These are phyloP conservation scores for Saccharomycopsis fodiens DNA, from an alignment of 805 yeast genomes.

Conservation along the genomic window DNA sequence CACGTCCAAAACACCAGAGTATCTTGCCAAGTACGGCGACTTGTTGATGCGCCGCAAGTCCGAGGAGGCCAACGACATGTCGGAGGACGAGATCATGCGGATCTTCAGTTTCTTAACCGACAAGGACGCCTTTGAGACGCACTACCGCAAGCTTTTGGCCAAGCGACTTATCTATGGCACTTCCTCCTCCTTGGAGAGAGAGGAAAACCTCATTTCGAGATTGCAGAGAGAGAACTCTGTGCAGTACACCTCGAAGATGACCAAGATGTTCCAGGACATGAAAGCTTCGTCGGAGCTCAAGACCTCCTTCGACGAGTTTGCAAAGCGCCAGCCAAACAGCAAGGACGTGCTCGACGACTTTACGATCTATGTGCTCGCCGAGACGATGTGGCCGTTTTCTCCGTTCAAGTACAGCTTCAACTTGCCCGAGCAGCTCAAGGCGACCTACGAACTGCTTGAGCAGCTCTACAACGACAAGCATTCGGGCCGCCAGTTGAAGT, in stretches of 20 bases:
- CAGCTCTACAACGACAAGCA: constrained; percentile 68
- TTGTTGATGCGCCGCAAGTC: constrained; percentile 68
- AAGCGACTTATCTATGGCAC: constrained; percentile 83
- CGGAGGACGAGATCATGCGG: constrained; percentile 77
- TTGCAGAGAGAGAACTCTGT: constrained; percentile 83
- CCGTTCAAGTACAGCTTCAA: constrained; percentile 36
- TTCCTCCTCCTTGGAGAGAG: constrained; percentile 73
- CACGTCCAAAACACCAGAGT: constrained; percentile 81
- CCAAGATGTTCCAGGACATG: constrained; percentile 95
- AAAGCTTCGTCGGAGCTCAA: constrained; percentile 74
- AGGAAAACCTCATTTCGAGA: constrained; percentile 75
- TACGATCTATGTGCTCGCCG: constrained; percentile 74
- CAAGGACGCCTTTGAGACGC: constrained; percentile 90
- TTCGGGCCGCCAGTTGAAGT: constrained; percentile 79
- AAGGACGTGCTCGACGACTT: constrained; percentile 41
- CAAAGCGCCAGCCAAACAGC: constrained; percentile 29
- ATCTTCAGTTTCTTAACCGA: constrained; percentile 85
- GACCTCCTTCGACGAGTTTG: constrained; percentile 42
- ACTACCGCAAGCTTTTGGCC: constrained; percentile 83
- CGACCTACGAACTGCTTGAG: constrained; percentile 60
- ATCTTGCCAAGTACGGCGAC: constrained; percentile 85
- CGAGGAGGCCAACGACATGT: constrained; percentile 66
- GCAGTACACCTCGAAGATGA: constrained; percentile 89
- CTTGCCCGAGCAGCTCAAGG: constrained; percentile 61
- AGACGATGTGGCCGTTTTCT: constrained; percentile 81